Conservation (phyloP, 345 rosid genomes). For the Conringia planisiliqua region DNA sequence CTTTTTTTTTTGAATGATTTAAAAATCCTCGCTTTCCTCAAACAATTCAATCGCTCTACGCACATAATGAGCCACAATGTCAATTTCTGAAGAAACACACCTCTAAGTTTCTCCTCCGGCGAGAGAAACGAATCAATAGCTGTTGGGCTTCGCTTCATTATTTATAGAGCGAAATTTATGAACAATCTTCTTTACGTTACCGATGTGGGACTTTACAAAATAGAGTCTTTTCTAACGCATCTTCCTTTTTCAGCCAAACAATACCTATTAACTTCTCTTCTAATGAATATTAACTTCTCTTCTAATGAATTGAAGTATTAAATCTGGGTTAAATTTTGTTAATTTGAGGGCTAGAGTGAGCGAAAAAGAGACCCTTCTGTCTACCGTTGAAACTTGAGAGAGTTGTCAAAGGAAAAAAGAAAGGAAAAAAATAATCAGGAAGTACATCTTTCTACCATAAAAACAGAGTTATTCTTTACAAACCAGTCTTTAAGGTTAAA, state of each 20-base stretch:
- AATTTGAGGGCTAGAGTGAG: too few relatives aligned
- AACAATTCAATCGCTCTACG: constrained; percentile 53
- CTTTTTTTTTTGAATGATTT: too few relatives aligned
- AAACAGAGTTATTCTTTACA: not conserved
- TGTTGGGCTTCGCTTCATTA: not conserved
- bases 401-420: too few relatives aligned
- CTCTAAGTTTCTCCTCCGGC: constrained; percentile 75
- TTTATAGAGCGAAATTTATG: not conserved
- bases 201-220: not conserved
- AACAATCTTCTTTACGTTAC: not conserved
- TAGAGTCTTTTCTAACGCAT: not conserved
- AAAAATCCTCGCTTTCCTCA: constrained; percentile 44
- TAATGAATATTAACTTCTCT: too few relatives aligned
- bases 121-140: constrained; percentile 47
- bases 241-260: too few relatives aligned
- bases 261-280: too few relatives aligned
- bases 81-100: constrained; percentile 80
- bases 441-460: too few relatives aligned
- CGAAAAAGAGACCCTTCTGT: too few relatives aligned
- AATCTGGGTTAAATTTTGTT: too few relatives aligned
- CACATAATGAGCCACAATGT: constrained; percentile 52
- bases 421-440: too few relatives aligned
- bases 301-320: too few relatives aligned
- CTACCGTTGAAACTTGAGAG: too few relatives aligned
- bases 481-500: not conserved